Evolutionary conservation across 371 early-diverging fungal genomes (phyloP).

Genomic region (Basidiobolus meristosporus): DNA sequence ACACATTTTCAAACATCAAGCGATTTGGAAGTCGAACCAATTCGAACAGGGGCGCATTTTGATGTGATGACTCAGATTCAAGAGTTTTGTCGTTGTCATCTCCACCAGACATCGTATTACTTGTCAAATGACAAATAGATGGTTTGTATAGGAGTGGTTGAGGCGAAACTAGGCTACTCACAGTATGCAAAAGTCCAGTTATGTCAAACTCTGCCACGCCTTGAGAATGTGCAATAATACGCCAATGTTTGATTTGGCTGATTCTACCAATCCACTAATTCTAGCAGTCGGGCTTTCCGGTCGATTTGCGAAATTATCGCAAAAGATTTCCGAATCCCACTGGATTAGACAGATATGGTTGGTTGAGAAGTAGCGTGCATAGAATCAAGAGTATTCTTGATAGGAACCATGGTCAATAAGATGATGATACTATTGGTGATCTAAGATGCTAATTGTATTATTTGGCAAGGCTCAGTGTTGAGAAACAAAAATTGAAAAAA

Average conservation of each 20-base stretch:
- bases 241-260: not conserved
- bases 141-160: not conserved
- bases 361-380: too few relatives aligned
- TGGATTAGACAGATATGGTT: too few relatives aligned
- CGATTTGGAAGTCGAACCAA: not conserved
- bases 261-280: not conserved
- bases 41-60: not conserved
- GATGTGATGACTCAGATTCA: not conserved
- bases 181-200: not conserved
- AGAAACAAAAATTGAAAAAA: not conserved
- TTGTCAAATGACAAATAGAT: not conserved
- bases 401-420: too few relatives aligned
- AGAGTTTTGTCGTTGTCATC: not conserved
- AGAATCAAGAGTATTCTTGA: too few relatives aligned
- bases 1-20: conserved; percentile 43
- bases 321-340: too few relatives aligned
- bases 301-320: too few relatives aligned
- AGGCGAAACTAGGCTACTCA: not conserved
- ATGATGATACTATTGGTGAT: too few relatives aligned
- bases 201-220: not conserved
- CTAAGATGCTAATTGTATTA: too few relatives aligned
- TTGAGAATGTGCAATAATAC: not conserved
- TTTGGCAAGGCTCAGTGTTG: too few relatives aligned
- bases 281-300: not conserved
- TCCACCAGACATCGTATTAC: not conserved